Evolutionary conservation across 495 filamentous ascomycete genomes (phyloP).

Genomic region (Durotheca rogersii): DNA sequence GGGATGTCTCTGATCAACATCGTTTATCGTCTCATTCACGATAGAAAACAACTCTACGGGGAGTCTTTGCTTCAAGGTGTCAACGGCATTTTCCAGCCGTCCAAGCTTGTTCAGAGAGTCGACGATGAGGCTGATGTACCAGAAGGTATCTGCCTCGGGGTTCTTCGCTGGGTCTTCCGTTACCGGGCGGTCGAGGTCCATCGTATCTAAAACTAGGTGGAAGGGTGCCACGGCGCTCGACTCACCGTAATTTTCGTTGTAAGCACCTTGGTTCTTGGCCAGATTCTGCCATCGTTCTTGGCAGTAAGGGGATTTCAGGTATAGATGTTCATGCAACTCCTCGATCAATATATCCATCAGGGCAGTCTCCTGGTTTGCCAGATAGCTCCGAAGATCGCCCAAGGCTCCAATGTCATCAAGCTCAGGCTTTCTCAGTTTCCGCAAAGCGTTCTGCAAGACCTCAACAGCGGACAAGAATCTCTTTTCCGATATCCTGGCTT

Average conservation of each 20-base stretch:
- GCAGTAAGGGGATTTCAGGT: constrained; percentile 95
- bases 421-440: constrained; percentile 79
- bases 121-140: constrained; percentile 83
- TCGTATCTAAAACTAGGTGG: constrained; percentile 73
- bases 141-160: constrained; percentile 91
- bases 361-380: constrained; percentile 87
- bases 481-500: constrained; percentile 93
- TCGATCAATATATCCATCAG: constrained; percentile 94
- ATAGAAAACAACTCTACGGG: constrained; percentile 92
- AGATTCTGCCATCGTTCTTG: constrained; percentile 88
- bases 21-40: constrained; percentile 90
- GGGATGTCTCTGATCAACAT: constrained; percentile 89
- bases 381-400: constrained; percentile 79
- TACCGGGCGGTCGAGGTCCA: constrained; percentile 67
- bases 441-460: constrained; percentile 80
- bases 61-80: constrained; percentile 86
- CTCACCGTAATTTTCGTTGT: constrained; percentile 49
- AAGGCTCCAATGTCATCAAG: constrained; percentile 90
- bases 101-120: constrained; percentile 89
- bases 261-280: constrained; percentile 51
- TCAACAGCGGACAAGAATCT: constrained; percentile 91
- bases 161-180: constrained; percentile 86
- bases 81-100: constrained; percentile 77
- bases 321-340: constrained; percentile 95
- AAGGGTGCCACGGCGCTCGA: constrained; percentile 55